These are phyloP conservation scores for Apophysomyces ossiformis DNA, from an alignment of 371 early-diverging fungal genomes.

Conservation along the genomic window DNA sequence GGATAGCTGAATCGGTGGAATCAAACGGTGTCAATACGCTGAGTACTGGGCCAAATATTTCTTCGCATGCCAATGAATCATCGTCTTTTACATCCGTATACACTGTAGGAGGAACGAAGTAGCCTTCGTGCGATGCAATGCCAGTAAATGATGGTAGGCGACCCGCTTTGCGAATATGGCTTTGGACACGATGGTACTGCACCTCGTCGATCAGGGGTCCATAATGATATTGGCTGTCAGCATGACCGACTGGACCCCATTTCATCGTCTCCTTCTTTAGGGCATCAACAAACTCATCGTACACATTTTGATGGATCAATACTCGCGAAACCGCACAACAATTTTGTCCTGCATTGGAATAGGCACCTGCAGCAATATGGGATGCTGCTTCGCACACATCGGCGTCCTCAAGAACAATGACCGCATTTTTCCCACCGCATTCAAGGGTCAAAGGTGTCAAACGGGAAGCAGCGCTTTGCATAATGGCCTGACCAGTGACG, in stretches of 20 bases:
- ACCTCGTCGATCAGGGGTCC: slow-evolving; percentile 78
- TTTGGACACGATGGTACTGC: slow-evolving; percentile 73
- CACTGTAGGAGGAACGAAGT: slow-evolving; percentile 73
- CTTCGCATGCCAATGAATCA: slow-evolving; percentile 73
- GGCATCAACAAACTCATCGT: slow-evolving; percentile 65
- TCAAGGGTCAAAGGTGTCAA: slow-evolving; percentile 78
- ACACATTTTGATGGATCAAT: slow-evolving; percentile 70
- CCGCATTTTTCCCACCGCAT: slow-evolving; percentile 90
- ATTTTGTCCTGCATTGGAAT: slow-evolving; percentile 84
- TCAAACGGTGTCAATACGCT: slow-evolving; percentile 72
- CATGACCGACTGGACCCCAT: slow-evolving; percentile 49
- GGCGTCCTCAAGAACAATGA: slow-evolving; percentile 80
- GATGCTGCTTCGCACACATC: slow-evolving; percentile 73
- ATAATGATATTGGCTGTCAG: slow-evolving; percentile 37
- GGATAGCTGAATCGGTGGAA: slow-evolving; percentile 70
- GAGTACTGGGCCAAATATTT: slow-evolving; percentile 89
- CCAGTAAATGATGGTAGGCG: not conserved
- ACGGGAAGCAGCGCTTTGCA: slow-evolving; percentile 65
- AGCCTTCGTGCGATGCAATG: slow-evolving; percentile 45
- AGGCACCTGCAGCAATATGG: slow-evolving; percentile 69
- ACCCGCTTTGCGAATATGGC: slow-evolving; percentile 26
- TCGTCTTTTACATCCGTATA: slow-evolving; percentile 58
- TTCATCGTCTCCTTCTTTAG: slow-evolving; percentile 52
- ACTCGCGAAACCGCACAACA: slow-evolving; percentile 89
- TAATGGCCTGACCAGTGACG: slow-evolving; percentile 72